Percentiles rank a stretch among this genome's conserved stretches.
phyloP scores from a whole-genome alignment of 1,284 basidiomycete species.

The Austroboletus olivaceoglutinosus region DNA sequence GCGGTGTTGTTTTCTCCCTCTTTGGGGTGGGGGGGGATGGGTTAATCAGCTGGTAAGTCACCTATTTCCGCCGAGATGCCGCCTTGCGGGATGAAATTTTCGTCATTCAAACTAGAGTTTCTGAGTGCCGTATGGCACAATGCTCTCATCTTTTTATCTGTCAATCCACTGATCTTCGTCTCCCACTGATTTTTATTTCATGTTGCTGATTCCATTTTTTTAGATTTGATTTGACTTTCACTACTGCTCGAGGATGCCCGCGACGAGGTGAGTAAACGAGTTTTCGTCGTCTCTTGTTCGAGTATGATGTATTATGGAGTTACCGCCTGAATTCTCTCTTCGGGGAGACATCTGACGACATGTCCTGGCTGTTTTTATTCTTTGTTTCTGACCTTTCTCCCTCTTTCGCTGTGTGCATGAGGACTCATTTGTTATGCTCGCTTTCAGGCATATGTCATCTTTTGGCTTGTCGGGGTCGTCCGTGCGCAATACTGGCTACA shows the following conservation, averaged over 20 bases:
- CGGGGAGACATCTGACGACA: constrained; percentile 20
- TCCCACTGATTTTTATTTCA: constrained; percentile 15
- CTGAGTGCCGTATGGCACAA: constrained; percentile 62
- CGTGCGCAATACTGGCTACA: background rate
- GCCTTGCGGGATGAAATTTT: constrained; percentile 52
- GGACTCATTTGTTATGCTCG: constrained; percentile 7
- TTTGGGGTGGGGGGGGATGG: no score
- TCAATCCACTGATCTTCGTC: constrained; percentile 58
- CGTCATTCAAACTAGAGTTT: constrained; percentile 85
- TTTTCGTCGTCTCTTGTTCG: background rate
- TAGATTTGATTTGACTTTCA: background rate
- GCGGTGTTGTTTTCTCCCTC: background rate
- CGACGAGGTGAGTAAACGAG: constrained; percentile 8
- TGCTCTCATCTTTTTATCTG: constrained; percentile 61
- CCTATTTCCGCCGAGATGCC: constrained; percentile 7
- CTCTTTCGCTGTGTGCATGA: background rate
- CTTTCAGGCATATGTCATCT: background rate
- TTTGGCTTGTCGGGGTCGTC: background rate
- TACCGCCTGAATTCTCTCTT: constrained; percentile 28
- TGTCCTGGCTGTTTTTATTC: constrained; percentile 17
- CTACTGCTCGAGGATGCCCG: background rate
- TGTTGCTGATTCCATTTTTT: constrained; percentile 2
- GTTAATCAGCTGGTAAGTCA: constrained; percentile 22
- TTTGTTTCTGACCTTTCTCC: constrained; percentile 35
- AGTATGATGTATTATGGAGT: constrained; percentile 36